Percentiles rank a stretch among this genome's conserved stretches.
These are phyloP conservation scores for Yamadazyma jaroonii DNA, from an alignment of 1,139 yeast genomes.

Conservation along the genomic window DNA sequence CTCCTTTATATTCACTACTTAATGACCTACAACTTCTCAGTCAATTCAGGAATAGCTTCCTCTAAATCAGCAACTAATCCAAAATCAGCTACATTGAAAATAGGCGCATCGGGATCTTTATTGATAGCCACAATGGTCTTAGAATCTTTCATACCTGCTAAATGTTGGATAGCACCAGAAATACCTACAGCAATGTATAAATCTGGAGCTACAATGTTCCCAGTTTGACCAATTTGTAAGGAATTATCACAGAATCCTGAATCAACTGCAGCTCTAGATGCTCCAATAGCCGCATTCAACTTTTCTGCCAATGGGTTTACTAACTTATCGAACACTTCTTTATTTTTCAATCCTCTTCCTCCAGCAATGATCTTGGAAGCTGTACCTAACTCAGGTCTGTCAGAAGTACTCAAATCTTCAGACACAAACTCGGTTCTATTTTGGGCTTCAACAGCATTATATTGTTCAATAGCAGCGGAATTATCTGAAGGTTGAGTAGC, in stretches of 20 bases:
- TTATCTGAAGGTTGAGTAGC: slow-evolving; percentile 42
- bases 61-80: slow-evolving; percentile 89
- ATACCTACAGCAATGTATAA: slow-evolving; percentile 90
- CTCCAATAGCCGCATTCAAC: slow-evolving; percentile 92
- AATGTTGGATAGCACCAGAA: slow-evolving; percentile 96
- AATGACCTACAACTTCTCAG: slow-evolving; percentile 53
- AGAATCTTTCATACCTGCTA: slow-evolving; percentile 98
- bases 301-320: slow-evolving; percentile 83
- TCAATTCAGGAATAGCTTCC: slow-evolving; percentile 82
- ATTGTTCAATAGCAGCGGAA: slow-evolving; percentile 52
- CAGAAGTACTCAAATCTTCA: slow-evolving; percentile 71
- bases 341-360: slow-evolving; percentile 90
- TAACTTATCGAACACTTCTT: slow-evolving; percentile 77
- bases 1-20: too few species aligned
- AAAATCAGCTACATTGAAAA: slow-evolving; percentile 85
- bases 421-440: slow-evolving; percentile 57
- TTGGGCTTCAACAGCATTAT: slow-evolving; percentile 31
- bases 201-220: slow-evolving; percentile 96
- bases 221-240: slow-evolving; percentile 98
- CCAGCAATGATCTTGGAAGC: slow-evolving; percentile 85
- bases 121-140: slow-evolving; percentile 92
- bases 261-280: slow-evolving; percentile 97
- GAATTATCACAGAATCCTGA: slow-evolving; percentile 95
- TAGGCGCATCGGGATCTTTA: slow-evolving; percentile 92
- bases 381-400: slow-evolving; percentile 87